Evolutionary conservation across 2,329 filamentous ascomycete species (phyloP).

Genomic region (Leptographium lundbergii): DNA sequence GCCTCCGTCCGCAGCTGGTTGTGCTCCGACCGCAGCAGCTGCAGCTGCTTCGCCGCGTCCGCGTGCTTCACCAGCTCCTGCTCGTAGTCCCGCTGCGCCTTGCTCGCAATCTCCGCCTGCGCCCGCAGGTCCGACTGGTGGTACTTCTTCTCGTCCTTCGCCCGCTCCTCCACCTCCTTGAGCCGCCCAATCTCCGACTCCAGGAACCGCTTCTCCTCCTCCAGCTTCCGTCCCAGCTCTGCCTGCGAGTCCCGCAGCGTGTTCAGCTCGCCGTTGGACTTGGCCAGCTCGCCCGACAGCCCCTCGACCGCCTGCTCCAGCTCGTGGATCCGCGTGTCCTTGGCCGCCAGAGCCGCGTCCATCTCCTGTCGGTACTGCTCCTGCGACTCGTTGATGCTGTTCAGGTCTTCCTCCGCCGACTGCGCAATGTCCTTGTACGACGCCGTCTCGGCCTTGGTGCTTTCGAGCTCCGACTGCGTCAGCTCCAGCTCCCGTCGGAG

Average conservation of each 20-base stretch:
- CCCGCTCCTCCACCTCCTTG: slow-evolving; percentile 71
- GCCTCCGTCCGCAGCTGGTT: slow-evolving; percentile 73
- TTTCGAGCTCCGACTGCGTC: slow-evolving; percentile 66
- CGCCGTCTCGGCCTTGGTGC: slow-evolving; percentile 67
- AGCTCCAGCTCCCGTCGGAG: slow-evolving; percentile 80
- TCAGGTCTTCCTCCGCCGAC: slow-evolving; percentile 73
- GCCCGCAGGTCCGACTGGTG: slow-evolving; percentile 86
- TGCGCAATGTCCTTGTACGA: slow-evolving; percentile 84
- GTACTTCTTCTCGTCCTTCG: slow-evolving; percentile 66
- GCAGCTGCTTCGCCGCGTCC: slow-evolving; percentile 78
- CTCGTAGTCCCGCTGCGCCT: slow-evolving; percentile 92
- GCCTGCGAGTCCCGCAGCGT: slow-evolving; percentile 68
- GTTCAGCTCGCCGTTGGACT: slow-evolving; percentile 71
- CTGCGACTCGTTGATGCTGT: slow-evolving; percentile 65
- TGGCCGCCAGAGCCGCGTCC: slow-evolving; percentile 61
- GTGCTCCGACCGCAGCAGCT: slow-evolving; percentile 64
- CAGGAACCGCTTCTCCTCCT: slow-evolving; percentile 70
- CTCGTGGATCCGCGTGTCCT: slow-evolving; percentile 67
- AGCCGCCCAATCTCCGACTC: slow-evolving; percentile 70
- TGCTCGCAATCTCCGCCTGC: slow-evolving; percentile 85
- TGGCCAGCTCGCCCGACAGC: slow-evolving; percentile 66
- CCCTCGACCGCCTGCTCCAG: slow-evolving; percentile 75
- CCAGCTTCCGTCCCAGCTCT: slow-evolving; percentile 55
- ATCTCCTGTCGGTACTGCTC: slow-evolving; percentile 84
- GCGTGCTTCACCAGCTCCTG: slow-evolving; percentile 89